Evolutionary conservation across 2,329 filamentous ascomycete species (phyloP), one percentile per base, ranked within the genome.

Genomic region (Aaosphaeria pasadenensis): DNA sequence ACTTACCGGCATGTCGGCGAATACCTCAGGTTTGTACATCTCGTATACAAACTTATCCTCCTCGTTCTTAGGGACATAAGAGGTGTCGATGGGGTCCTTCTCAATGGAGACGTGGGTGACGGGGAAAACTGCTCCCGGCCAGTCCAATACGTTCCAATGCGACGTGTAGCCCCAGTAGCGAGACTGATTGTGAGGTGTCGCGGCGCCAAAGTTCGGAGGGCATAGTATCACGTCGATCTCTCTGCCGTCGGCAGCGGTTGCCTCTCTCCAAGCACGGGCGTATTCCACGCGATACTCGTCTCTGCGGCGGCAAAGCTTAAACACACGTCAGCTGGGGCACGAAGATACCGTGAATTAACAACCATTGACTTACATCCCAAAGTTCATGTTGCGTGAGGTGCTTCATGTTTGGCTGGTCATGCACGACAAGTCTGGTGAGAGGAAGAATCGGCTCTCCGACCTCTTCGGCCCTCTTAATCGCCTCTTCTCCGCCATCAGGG

Each of bases 81-180:
- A 62, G 35, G 54, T 44, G 43, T 74, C 71, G 7, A 57, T 62
- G 31, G 52, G 52, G 54, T 80, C 77, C n/a, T 67, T 56, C 2
- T 53, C 55, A 0, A 65, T 64, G 47, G 75, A 70, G 0, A 75
- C 71, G 32, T 56, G 53, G 4, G 48, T 49, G 7, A 62, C 79
- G 0, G 84, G 84, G 58, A 87, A 84, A 0, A 83, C 74, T 4
- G 79, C 60, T n/a, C 75, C 77, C 1, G 84, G 81, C 61, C 85
- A 86, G 62, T 88, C 84, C 2, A 88, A 73, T 42, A 87, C 56
- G 60, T 88, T 88, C 82, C 83, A 87, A 49, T 83, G 77, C 0
- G 77, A 67, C 0, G 82, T 85, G 56, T 88, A 88, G 1, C 78
- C 78, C 82, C 83, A 87, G 53, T 79, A 80, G 33, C 65, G 69